phyloP scores from a whole-genome alignment of 1,139 yeast genomes.

The Trichomonascaceae sp. region DNA sequence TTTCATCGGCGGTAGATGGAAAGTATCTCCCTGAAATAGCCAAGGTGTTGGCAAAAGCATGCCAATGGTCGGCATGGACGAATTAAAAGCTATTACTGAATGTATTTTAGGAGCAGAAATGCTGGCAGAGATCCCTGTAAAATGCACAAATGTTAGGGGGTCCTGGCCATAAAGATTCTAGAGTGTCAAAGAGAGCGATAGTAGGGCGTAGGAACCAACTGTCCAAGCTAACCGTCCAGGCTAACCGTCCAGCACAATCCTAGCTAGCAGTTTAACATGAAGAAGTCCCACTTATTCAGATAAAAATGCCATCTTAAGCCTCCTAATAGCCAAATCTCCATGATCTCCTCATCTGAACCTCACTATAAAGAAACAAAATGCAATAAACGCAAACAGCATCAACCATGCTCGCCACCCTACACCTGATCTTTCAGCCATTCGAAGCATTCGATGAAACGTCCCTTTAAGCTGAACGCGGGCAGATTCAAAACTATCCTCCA shows the following conservation, averaged over 20 bases:
- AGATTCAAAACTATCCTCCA: slow-evolving; percentile 44
- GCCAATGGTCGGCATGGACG: slow-evolving; percentile 33
- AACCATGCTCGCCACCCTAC: slow-evolving; percentile 79
- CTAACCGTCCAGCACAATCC: no score
- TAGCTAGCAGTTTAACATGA: no score
- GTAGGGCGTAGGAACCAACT: no score
- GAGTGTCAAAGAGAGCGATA: no score
- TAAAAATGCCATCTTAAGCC: no score
- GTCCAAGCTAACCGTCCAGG: no score
- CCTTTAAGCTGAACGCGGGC: slow-evolving; percentile 48
- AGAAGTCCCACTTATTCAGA: no score
- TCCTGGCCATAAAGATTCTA: no score
- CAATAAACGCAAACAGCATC: slow-evolving; percentile 54
- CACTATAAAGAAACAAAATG: slow-evolving; percentile 71
- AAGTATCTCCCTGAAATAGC: slow-evolving; percentile 57
- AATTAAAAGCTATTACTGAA: slow-evolving; percentile 25
- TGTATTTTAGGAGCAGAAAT: not conserved
- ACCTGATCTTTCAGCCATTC: slow-evolving; percentile 79
- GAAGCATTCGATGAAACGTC: slow-evolving; percentile 67
- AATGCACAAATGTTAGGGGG: not conserved
- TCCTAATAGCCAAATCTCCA: no score
- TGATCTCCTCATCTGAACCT: slow-evolving; percentile 45
- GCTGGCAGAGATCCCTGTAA: not conserved
- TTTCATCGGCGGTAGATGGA: slow-evolving; percentile 57
- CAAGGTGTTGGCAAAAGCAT: slow-evolving; percentile 41